Conservation (phyloP, 2,329 filamentous ascomycete genomes). For the Cytospora chrysosperma region DNA sequence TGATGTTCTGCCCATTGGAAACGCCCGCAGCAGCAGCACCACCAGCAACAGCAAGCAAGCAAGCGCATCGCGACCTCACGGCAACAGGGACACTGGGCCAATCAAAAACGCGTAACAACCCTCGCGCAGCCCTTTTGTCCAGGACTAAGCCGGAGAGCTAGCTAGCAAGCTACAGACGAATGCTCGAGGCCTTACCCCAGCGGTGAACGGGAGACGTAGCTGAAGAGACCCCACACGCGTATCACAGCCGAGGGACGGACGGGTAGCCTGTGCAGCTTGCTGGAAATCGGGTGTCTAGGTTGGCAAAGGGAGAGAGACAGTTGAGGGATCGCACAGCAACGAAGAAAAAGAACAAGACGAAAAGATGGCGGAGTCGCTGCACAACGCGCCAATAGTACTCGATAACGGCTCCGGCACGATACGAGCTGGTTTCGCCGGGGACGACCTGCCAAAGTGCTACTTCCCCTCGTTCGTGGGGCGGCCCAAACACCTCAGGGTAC, state of each 20-base stretch:
- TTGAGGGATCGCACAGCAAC: not conserved
- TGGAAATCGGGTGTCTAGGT: not conserved
- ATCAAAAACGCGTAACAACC: not conserved
- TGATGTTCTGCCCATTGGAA: not conserved
- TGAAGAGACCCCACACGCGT: not conserved
- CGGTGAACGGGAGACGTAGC: not conserved
- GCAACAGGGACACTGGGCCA: not conserved
- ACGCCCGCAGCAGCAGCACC: not conserved
- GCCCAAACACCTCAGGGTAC: slow-evolving; percentile 90
- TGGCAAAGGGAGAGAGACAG: not conserved
- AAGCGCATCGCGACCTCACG: not conserved
- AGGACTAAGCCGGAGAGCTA: not conserved
- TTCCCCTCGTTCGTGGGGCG: slow-evolving; percentile 97
- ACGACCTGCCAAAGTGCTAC: slow-evolving; percentile 93
- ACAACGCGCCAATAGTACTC: slow-evolving; percentile 97
- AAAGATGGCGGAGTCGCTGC: slow-evolving; percentile 64
- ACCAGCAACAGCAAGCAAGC: not conserved
- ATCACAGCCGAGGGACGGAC: not conserved
- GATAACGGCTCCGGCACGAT: slow-evolving; percentile 99
- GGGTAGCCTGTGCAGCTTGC: not conserved
- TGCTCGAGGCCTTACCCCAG: not conserved
- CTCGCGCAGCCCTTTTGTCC: not conserved
- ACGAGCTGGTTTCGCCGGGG: slow-evolving; percentile 92
- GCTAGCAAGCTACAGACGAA: not conserved
- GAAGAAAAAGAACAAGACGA: not conserved